Evolutionary conservation across 306 rosid species (phyloP).

Genomic region (Acmispon strigosus): DNA sequence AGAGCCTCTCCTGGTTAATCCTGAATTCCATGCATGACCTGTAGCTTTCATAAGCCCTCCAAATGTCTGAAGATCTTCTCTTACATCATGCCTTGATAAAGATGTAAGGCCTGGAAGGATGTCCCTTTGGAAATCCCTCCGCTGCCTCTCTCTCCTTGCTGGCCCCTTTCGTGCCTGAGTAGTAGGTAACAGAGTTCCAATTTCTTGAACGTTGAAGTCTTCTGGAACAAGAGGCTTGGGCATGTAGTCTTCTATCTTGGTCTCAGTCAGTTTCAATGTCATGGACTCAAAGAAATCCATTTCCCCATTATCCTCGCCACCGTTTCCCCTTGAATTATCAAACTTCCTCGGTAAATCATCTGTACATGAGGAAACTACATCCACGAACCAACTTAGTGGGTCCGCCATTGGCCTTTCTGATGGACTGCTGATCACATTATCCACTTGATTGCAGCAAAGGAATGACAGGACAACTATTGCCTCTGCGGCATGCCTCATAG

Average conservation of each 20-base stretch:
- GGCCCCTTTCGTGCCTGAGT: slow-evolving; percentile 60
- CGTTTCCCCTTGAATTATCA: slow-evolving; percentile 25
- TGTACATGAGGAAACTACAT: slow-evolving; percentile 46
- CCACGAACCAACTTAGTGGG: slow-evolving; percentile 71
- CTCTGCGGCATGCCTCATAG: slow-evolving; percentile 61
- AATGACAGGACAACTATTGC: slow-evolving; percentile 71
- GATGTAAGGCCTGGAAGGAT: slow-evolving; percentile 91
- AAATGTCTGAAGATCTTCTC: slow-evolving; percentile 93
- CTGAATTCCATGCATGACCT: slow-evolving; percentile 79
- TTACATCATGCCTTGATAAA: slow-evolving; percentile 89
- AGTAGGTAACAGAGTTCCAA: slow-evolving; percentile 38
- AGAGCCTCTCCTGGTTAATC: slow-evolving; percentile 71
- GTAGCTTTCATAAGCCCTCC: slow-evolving; percentile 95
- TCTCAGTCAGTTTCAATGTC: slow-evolving; percentile 64
- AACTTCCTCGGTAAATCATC: slow-evolving; percentile 33
- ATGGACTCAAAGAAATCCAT: slow-evolving; percentile 69
- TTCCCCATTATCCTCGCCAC: slow-evolving; percentile 37
- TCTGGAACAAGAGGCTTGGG: slow-evolving; percentile 81
- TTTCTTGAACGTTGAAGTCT: slow-evolving; percentile 49
- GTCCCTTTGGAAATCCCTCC: slow-evolving; percentile 98
- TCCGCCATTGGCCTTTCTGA: slow-evolving; percentile 38
- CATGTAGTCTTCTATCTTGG: slow-evolving; percentile 85
- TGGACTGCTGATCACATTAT: slow-evolving; percentile 35
- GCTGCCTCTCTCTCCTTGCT: slow-evolving; percentile 85
- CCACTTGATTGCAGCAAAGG: slow-evolving; percentile 24